Evolutionary conservation across 805 yeast species (phyloP), one percentile per base, ranked within the genome.

Genomic region (Kluyveromyces dobzhanskii): DNA sequence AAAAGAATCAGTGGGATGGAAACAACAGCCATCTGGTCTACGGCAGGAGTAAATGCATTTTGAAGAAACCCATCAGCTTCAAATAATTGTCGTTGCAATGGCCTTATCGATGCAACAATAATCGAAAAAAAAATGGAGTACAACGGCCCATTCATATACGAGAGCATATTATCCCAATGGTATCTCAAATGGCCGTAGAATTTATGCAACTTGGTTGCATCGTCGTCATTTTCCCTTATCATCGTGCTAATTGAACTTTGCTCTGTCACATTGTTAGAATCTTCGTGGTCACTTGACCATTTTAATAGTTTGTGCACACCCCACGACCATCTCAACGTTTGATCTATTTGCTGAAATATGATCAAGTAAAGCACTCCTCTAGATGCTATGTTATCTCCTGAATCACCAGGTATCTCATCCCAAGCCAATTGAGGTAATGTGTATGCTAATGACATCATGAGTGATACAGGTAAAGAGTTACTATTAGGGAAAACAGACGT

Each of bases 241-340:
- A 29, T 12, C 23, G 8, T n/a, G 8, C 24, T 19, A 27, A 9
- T 27, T 11, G 32, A 12, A 28, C 16, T 28, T n/a, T 16, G 24
- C 16, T 35, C 30, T 17, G 25, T 11, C 14, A 13, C 25, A 13
- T 12, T 12, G 14, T 19, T 24, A n/a, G 5, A 14, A 17, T 16
- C 11, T 10, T 9, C 28, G 19, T 6, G 18, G 11, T 30, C 27
- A 13, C 24, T 32, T 7, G 27, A 21, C 46, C 69, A 71, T 23
- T 78, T 66, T 39, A 77, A 61, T 39, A 77, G 61, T 8, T 71
- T 75, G 51, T 78, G 75, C 59, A 71, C 76, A n/a, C 84, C 84
- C 82, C 83, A 78, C 3, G 80, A 73, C 84, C 84, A 77, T 30
- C 84, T 64, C 40, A 78, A 61, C 46, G 77, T 66, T 59, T 78